Percentiles rank a stretch among this genome's conserved stretches.
These are phyloP conservation scores for Batkoa obscura DNA, from an alignment of 371 early-diverging fungal genomes.

Conservation along the genomic window DNA sequence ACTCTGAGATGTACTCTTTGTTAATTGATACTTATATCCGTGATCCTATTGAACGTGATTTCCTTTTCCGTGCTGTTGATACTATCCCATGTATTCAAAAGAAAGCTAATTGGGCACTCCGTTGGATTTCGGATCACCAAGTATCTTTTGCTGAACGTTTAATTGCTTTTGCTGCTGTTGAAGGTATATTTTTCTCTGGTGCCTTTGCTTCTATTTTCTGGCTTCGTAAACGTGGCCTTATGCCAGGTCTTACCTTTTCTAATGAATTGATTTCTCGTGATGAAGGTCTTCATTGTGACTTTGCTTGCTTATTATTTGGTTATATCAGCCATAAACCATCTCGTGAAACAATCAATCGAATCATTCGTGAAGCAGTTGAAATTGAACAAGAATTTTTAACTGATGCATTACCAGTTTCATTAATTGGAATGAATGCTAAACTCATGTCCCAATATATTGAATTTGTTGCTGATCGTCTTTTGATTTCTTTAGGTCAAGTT, in stretches of 20 bases:
- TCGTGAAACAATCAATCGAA: slow-evolving; percentile 41
- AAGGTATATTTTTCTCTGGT: slow-evolving; percentile 99
- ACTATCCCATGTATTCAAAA: slow-evolving; percentile 92
- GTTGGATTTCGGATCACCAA: slow-evolving; percentile 79
- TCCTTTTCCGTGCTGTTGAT: slow-evolving; percentile 92
- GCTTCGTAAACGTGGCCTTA: slow-evolving; percentile 99
- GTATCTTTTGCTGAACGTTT: slow-evolving; percentile 90
- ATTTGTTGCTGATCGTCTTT: slow-evolving; percentile 96
- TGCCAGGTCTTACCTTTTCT: slow-evolving; percentile 99
- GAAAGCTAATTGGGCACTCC: slow-evolving; percentile 98
- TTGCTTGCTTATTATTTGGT: slow-evolving; percentile 96
- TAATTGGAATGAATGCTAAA: slow-evolving; percentile 97
- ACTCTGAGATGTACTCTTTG: slow-evolving; percentile 98
- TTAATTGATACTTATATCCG: slow-evolving; percentile 97
- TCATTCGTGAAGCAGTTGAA: slow-evolving; percentile 85
- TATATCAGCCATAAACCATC: slow-evolving; percentile 66
- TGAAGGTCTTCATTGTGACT: slow-evolving; percentile 99
- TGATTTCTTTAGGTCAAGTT: slow-evolving; percentile 76
- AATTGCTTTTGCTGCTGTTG: slow-evolving; percentile 98
- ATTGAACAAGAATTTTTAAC: slow-evolving; percentile 96
- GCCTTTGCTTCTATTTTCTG: slow-evolving; percentile 99
- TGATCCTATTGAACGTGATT: slow-evolving; percentile 69
- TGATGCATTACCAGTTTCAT: slow-evolving; percentile 82
- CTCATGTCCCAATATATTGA: slow-evolving; percentile 98
- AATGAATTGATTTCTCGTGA: slow-evolving; percentile 99